These are phyloP conservation scores for Penicillium sp. DNA, from an alignment of 2,329 filamentous ascomycete species.

Conservation along the genomic window DNA sequence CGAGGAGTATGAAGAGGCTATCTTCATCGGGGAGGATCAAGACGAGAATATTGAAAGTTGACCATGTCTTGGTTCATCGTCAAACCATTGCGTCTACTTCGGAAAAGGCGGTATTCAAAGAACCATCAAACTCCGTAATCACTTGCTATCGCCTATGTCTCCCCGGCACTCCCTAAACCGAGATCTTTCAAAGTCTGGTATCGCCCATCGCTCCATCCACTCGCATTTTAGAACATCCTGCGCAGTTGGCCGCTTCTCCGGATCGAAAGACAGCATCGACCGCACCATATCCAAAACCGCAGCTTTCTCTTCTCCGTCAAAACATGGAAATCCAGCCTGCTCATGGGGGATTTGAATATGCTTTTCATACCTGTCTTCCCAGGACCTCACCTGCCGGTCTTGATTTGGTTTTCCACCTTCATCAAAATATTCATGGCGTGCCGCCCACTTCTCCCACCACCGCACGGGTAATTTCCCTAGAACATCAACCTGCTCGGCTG, in stretches of 20 bases:
- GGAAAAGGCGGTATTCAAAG: too few species aligned
- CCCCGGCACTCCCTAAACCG: not conserved
- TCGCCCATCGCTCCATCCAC: constrained; percentile 23
- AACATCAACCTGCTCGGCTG: constrained; percentile 27
- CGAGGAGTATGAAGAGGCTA: too few species aligned
- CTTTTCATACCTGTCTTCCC: constrained; percentile 13
- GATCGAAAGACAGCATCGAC: constrained; percentile 18
- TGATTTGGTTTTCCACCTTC: constrained; percentile 7
- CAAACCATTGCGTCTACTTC: too few species aligned
- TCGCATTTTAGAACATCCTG: constrained; percentile 14
- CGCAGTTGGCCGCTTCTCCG: constrained; percentile 14
- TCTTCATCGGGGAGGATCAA: too few species aligned
- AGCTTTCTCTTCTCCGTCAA: constrained; percentile 15
- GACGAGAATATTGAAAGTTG: too few species aligned
- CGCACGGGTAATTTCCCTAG: constrained; percentile 25
- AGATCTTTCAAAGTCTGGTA: constrained; percentile 12
- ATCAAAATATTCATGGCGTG: constrained; percentile 6
- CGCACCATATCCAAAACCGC: constrained; percentile 17
- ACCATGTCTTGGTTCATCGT: too few species aligned
- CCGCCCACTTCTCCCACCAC: constrained; percentile 21
- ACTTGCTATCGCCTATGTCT: too few species aligned
- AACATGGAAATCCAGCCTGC: constrained; percentile 3
- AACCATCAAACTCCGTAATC: too few species aligned
- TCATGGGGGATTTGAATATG: constrained; percentile 7
- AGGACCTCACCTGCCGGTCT: constrained; percentile 8